These are phyloP conservation scores for Pseudocercospora fuligena DNA, from an alignment of 2,329 filamentous ascomycete species.

Conservation along the genomic window DNA sequence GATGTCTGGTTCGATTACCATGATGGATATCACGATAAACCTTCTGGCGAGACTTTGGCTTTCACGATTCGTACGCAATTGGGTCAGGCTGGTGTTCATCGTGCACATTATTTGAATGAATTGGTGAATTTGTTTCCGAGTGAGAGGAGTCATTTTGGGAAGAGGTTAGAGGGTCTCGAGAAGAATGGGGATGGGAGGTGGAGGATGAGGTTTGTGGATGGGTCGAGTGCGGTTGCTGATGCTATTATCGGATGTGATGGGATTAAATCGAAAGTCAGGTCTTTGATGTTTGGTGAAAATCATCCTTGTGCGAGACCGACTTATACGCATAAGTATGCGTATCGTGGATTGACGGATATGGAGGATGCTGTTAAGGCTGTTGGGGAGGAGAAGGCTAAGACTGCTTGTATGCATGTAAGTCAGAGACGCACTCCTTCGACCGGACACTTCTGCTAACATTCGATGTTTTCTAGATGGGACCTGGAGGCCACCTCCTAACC, in stretches of 20 bases:
- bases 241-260: conserved; percentile 36
- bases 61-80: conserved; percentile 35
- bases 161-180: conserved; percentile 39
- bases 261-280: conserved; percentile 63
- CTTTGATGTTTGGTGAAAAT: conserved; percentile 44
- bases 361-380: conserved; percentile 34
- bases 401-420: conserved; percentile 37
- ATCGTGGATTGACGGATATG: conserved; percentile 66
- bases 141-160: conserved; percentile 41
- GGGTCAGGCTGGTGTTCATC: conserved; percentile 40
- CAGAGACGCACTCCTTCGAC: conserved; percentile 6
- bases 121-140: conserved; percentile 48
- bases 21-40: conserved; percentile 40
- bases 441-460: conserved; percentile 5
- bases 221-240: conserved; percentile 50
- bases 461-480: conserved; percentile 29
- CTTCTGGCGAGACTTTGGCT: conserved; percentile 32
- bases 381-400: conserved; percentile 36
- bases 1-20: conserved; percentile 51
- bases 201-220: conserved; percentile 44
- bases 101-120: conserved; percentile 49
- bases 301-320: conserved; percentile 52
- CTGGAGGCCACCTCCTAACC: conserved; percentile 61
- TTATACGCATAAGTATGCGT: conserved; percentile 66
- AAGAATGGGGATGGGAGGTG: conserved; percentile 32